phyloP scores from a whole-genome alignment of 805 yeast species.

The Lipomyces lipofer region DNA sequence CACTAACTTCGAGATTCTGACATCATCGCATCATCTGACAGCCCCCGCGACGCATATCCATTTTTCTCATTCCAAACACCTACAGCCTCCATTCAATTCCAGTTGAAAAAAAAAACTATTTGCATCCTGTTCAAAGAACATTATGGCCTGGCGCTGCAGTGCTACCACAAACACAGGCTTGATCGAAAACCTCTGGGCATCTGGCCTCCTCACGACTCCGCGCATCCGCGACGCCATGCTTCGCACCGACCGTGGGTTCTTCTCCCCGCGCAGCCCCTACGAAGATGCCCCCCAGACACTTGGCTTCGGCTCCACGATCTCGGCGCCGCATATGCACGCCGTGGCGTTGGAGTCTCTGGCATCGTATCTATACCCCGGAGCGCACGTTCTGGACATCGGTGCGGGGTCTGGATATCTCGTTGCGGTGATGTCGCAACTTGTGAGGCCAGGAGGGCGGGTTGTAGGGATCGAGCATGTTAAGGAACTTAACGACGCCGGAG shows the following conservation, averaged over 20 bases:
- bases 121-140: too few relatives aligned
- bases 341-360: conserved; percentile 21
- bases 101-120: too few relatives aligned
- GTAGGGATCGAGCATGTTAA: conserved; percentile 29
- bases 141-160: conserved; percentile 29
- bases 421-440: conserved; percentile 26
- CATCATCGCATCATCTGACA: too few relatives aligned
- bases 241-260: conserved; percentile 27
- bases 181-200: conserved; percentile 17
- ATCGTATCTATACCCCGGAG: conserved; percentile 24
- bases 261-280: conserved; percentile 25
- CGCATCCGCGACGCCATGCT: conserved; percentile 21
- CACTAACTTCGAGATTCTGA: too few relatives aligned
- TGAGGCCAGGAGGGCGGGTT: conserved; percentile 26
- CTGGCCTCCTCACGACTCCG: conserved; percentile 10
- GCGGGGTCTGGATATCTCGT: conserved; percentile 31
- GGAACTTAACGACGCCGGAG: conserved; percentile 16
- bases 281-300: conserved; percentile 29
- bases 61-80: too few relatives aligned
- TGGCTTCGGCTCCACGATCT: conserved; percentile 30
- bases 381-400: conserved; percentile 29
- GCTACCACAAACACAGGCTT: conserved; percentile 18
- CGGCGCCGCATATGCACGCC: conserved; percentile 35
- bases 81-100: too few relatives aligned
- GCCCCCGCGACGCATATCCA: too few relatives aligned